phyloP scores from a whole-genome alignment of 331 rosid species.

The Malus hybrid region DNA sequence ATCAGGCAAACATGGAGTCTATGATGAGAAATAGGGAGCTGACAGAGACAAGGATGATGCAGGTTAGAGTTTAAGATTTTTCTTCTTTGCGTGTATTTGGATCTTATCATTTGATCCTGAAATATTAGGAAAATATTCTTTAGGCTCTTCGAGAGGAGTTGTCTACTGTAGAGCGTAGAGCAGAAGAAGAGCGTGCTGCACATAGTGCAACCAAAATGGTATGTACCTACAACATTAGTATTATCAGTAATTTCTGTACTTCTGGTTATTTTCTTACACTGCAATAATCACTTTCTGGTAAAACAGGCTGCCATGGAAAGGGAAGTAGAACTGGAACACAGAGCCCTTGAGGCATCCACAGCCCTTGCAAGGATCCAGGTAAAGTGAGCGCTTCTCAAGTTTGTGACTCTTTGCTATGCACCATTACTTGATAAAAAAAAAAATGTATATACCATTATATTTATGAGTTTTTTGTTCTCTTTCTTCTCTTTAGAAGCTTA shows the following conservation, averaged over 20 bases:
- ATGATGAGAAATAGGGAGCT: slow-evolving; percentile 91
- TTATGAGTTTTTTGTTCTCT: not conserved
- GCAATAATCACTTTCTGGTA: slow-evolving; percentile 18
- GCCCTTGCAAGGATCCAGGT: slow-evolving; percentile 98
- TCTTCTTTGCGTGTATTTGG: slow-evolving; percentile 12
- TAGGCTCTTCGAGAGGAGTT: slow-evolving; percentile 96
- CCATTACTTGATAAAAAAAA: not conserved
- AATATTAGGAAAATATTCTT: slow-evolving; percentile 3
- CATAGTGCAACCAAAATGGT: slow-evolving; percentile 94
- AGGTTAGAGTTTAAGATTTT: slow-evolving; percentile 36
- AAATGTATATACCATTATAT: not conserved
- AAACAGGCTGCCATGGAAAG: slow-evolving; percentile 94
- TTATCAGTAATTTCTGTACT: slow-evolving; percentile 1
- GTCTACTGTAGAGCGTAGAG: slow-evolving; percentile 87
- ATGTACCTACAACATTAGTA: slow-evolving; percentile 8
- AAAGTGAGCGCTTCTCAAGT: slow-evolving; percentile 27
- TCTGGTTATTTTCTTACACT: slow-evolving; percentile 13
- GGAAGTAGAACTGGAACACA: slow-evolving; percentile 96
- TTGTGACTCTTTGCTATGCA: slow-evolving; percentile 1
- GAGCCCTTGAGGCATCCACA: slow-evolving; percentile 85
- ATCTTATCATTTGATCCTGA: slow-evolving; percentile 9
- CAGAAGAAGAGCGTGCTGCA: slow-evolving; percentile 90
- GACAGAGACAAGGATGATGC: slow-evolving; percentile 98
- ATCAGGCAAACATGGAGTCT: slow-evolving; percentile 88
- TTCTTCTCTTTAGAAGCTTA: not conserved